Percentiles rank a stretch among this genome's conserved stretches.
phyloP scores from a whole-genome alignment of 2,329 filamentous ascomycete genomes.

The Trichoderma koningii region DNA sequence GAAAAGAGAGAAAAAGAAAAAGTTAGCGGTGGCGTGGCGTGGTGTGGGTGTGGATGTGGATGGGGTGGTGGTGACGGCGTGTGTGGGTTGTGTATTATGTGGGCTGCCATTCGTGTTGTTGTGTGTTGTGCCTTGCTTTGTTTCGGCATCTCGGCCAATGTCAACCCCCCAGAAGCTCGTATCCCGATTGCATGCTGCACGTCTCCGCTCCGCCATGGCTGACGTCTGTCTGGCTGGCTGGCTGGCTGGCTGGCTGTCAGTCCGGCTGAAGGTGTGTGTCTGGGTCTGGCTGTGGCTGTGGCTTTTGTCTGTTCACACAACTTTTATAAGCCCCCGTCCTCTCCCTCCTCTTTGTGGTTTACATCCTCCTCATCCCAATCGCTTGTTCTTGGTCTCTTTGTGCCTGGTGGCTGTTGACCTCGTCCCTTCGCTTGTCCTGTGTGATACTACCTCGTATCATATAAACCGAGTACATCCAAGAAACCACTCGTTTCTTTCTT shows the following conservation, averaged over 20 bases:
- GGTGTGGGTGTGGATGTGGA: not conserved
- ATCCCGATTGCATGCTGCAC: slow-evolving; percentile 8
- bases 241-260: not conserved
- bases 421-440: slow-evolving; percentile 7
- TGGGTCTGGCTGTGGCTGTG: not conserved
- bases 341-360: not conserved
- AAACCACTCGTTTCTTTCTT: no score
- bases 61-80: not conserved
- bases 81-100: not conserved
- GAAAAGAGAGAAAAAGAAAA: not conserved
- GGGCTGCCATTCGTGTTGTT: not conserved
- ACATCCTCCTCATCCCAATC: not conserved
- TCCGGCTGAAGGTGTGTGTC: not conserved
- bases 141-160: slow-evolving; percentile 4
- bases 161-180: slow-evolving; percentile 7
- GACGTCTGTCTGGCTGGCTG: not conserved
- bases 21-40: not conserved
- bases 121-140: slow-evolving; percentile 13
- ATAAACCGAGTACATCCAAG: not conserved
- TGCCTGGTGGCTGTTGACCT: slow-evolving; percentile 2
- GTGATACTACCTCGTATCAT: no score
- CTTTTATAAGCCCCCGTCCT: not conserved
- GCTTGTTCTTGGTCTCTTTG: not conserved
- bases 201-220: not conserved
- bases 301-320: not conserved